Evolutionary conservation across 495 filamentous ascomycete species (phyloP).

Genomic region (Cercophora sp.): DNA sequence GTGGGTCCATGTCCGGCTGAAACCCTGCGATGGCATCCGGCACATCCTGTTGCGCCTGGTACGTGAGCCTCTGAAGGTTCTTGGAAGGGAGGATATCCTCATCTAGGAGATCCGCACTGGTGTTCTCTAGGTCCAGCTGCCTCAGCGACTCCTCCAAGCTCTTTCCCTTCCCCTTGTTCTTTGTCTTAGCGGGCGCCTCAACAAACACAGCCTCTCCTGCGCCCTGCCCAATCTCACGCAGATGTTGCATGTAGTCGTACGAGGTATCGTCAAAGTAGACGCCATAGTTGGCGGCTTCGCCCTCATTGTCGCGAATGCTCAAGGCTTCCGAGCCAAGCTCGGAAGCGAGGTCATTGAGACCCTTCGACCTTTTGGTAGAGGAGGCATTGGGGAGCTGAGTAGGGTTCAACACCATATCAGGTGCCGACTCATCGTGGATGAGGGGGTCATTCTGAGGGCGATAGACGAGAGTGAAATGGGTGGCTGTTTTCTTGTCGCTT

Average conservation of each 20-base stretch:
- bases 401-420: conserved; percentile 74
- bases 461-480: conserved; percentile 88
- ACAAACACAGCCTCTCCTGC: conserved; percentile 68
- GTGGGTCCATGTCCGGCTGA: conserved; percentile 96
- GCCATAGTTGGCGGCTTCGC: conserved; percentile 90
- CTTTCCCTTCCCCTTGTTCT: conserved; percentile 62
- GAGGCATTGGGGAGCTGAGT: conserved; percentile 36
- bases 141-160: conserved; percentile 77
- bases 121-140: conserved; percentile 56
- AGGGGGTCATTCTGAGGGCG: conserved; percentile 94
- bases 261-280: conserved; percentile 82
- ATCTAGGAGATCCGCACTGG: conserved; percentile 57
- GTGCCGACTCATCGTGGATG: conserved; percentile 80
- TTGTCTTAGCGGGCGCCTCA: conserved; percentile 64
- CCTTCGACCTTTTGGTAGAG: conserved; percentile 38
- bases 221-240: conserved; percentile 71
- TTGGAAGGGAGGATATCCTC: conserved; percentile 67
- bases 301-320: conserved; percentile 78
- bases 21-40: conserved; percentile 90
- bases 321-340: conserved; percentile 64
- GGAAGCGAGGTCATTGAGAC: conserved; percentile 66
- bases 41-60: conserved; percentile 90
- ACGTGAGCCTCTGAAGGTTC: conserved; percentile 67
- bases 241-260: conserved; percentile 99
- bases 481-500: conserved; percentile 92